A percentile compares a stretch with the other conserved stretches of the same genome.
phyloP scores from a whole-genome alignment of 768 basidiomycete species.

The Megacollybia marginata region DNA sequence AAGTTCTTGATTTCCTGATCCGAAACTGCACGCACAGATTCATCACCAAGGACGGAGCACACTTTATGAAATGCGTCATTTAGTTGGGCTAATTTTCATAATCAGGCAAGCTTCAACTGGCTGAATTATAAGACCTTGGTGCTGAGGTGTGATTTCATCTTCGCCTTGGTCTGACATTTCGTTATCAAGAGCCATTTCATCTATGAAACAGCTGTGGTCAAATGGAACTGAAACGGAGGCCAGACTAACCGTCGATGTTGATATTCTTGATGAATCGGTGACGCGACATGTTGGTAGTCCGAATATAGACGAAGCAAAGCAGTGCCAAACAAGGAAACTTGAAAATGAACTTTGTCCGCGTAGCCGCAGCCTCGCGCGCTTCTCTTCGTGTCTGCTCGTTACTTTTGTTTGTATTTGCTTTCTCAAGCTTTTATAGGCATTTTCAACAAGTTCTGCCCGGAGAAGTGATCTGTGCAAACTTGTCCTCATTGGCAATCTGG shows the following conservation, averaged over 20 bases:
- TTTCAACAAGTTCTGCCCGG: constrained; percentile 52
- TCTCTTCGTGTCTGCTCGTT: constrained; percentile 39
- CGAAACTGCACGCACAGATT: constrained; percentile 57
- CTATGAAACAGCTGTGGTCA: constrained; percentile 29
- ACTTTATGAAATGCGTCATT: constrained; percentile 65
- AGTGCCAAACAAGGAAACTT: not conserved
- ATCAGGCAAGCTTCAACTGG: not conserved
- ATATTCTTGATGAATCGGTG: constrained; percentile 87
- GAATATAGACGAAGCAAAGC: constrained; percentile 1
- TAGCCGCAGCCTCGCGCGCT: constrained; percentile 29
- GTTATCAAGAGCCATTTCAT: constrained; percentile 74
- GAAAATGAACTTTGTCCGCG: constrained; percentile 36
- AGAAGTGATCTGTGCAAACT: constrained; percentile 66
- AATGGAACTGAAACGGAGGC: not conserved
- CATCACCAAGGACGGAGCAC: constrained; percentile 57
- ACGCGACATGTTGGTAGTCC: constrained; percentile 67
- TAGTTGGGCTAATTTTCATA: constrained; percentile 48
- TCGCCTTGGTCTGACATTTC: constrained; percentile 72
- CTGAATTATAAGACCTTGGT: constrained; percentile 48
- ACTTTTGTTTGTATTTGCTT: not conserved
- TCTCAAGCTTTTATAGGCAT: constrained; percentile 34
- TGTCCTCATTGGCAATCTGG: constrained; percentile 67
- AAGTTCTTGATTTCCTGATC: constrained; percentile 71
- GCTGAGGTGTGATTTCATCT: constrained; percentile 73
- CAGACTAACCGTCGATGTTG: constrained; percentile 56